Base-by-base conservation (phyloP, 2,329 filamentous ascomycete species). In the Phialophora expanda region DNA sequence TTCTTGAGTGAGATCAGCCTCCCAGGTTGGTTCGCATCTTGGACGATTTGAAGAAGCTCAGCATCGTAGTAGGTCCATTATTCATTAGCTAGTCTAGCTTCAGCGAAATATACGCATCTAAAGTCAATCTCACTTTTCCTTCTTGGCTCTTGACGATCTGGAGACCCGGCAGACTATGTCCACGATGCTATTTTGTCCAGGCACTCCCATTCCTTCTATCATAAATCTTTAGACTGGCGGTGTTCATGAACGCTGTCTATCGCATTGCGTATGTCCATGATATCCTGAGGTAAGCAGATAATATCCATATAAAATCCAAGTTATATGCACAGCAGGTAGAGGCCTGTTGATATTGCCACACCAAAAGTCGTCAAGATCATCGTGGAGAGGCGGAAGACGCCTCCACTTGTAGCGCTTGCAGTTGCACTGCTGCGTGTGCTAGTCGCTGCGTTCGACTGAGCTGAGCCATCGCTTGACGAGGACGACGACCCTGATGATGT, bases 341-440 rank as follows among this genome's bases (percentile, higher is more conserved):
- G 30, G 20, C 66, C 70, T 22, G 56, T 69, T 32, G 66, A 51
- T 14, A 69, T 57, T 44, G 67, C 61, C 9, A 64, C 57, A 28
- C 34, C 53, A 41, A 70, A 32, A 20, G 65, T 69, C 17, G 63
- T 65, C 20, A 72, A 59, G 53, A 70, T 61, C 65, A 70, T 69
- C 4, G 58, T 57, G 38, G 70, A 68, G n/a, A 72, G 59, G 12
- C 65, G 48, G 53, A 55, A 55, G 4, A 51, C 61, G 24, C 68
- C 66, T 28, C 70, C 70, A 53, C 64, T 70, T 4, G 66, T 70
- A 28, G 57, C 64, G 53, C 53, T 70, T 11, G 70, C 64, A n/a
- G 61, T 58, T 56, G 69, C 60, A 56, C 56, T 65, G 57, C 62
- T 65, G 12, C 59, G 60, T 14, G 66, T 68, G 41, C 50, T 65